Percentiles rank a stretch among this genome's conserved stretches.
These are phyloP conservation scores for Boletales sp. DNA, from an alignment of 768 basidiomycete species.

Conservation along the genomic window DNA sequence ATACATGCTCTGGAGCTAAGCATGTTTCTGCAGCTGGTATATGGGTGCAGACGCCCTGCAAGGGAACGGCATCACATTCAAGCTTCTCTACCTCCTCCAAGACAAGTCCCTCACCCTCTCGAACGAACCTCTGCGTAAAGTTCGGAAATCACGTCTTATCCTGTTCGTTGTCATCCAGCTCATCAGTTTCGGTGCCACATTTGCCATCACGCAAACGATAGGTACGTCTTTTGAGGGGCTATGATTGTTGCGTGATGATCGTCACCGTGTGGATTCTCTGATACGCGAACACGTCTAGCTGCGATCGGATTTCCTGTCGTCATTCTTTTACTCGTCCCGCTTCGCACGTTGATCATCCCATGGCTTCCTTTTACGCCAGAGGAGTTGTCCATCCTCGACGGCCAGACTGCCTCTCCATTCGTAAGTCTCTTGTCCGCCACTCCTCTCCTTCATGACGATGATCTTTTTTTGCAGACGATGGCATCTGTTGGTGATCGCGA, in stretches of 20 bases:
- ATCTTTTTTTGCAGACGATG: constrained; percentile 34
- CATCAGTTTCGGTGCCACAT: constrained; percentile 80
- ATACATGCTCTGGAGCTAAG: constrained; percentile 3
- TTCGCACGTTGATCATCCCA: constrained; percentile 71
- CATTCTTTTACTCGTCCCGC: constrained; percentile 77
- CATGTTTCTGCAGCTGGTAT: constrained; percentile 59
- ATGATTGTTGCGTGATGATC: neutral
- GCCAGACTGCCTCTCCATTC: constrained; percentile 84
- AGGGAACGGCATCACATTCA: constrained; percentile 79
- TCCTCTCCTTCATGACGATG: neutral
- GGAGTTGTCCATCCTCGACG: constrained; percentile 84
- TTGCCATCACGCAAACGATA: constrained; percentile 87
- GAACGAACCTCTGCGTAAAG: constrained; percentile 69
- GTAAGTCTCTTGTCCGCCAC: constrained; percentile 42
- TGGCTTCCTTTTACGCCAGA: constrained; percentile 69
- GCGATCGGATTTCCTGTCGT: constrained; percentile 91
- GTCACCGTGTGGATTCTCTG: neutral
- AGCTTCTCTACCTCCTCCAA: constrained; percentile 73
- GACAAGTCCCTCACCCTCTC: constrained; percentile 61
- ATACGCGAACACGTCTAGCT: constrained; percentile 38
- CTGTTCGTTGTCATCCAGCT: constrained; percentile 76
- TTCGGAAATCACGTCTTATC: constrained; percentile 70
- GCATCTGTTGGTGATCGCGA: constrained; percentile 38
- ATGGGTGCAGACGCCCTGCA: constrained; percentile 86
- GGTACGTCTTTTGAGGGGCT: constrained; percentile 40